Percentiles rank a stretch among this genome's conserved stretches.
Conservation (phyloP, 1,284 basidiomycete genomes). For the Ceratobasidium sp. region DNA sequence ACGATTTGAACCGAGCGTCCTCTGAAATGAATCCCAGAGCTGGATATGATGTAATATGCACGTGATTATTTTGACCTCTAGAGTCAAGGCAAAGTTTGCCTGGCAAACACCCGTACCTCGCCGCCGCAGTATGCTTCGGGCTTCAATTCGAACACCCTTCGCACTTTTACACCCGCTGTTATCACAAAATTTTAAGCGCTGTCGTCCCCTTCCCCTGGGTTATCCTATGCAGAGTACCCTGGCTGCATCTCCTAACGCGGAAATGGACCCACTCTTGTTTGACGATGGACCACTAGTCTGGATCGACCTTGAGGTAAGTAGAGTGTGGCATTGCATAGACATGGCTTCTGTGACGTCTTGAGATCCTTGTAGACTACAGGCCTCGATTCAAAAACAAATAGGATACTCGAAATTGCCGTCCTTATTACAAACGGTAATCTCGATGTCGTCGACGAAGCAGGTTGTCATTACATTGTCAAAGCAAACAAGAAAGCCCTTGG, state of each 20-base stretch:
- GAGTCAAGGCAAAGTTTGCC: no score
- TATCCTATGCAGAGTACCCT: no score
- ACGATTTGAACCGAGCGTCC: no score
- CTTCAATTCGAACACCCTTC: no score
- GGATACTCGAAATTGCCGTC: slow-evolving; percentile 76
- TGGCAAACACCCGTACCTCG: no score
- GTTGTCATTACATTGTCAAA: slow-evolving; percentile 72
- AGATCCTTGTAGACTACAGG: slow-evolving; percentile 67
- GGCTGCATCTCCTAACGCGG: background rate
- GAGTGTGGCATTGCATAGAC: background rate
- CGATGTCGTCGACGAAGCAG: slow-evolving; percentile 68
- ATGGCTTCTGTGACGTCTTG: background rate
- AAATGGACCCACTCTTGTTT: slow-evolving; percentile 45
- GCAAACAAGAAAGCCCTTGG: slow-evolving; percentile 70
- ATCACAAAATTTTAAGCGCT: no score
- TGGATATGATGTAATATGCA: no score
- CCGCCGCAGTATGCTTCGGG: no score
- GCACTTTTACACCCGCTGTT: no score
- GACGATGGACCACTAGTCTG: slow-evolving; percentile 79
- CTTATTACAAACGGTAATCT: slow-evolving; percentile 83
- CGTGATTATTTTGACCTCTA: no score
- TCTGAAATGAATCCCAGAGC: no score
- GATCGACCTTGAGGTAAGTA: slow-evolving; percentile 75
- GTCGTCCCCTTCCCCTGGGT: no score
- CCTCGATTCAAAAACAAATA: slow-evolving; percentile 66